Evolutionary conservation across 352 stramenopile genomes (phyloP).

Genomic region (Globisporangium recalcitrans): DNA sequence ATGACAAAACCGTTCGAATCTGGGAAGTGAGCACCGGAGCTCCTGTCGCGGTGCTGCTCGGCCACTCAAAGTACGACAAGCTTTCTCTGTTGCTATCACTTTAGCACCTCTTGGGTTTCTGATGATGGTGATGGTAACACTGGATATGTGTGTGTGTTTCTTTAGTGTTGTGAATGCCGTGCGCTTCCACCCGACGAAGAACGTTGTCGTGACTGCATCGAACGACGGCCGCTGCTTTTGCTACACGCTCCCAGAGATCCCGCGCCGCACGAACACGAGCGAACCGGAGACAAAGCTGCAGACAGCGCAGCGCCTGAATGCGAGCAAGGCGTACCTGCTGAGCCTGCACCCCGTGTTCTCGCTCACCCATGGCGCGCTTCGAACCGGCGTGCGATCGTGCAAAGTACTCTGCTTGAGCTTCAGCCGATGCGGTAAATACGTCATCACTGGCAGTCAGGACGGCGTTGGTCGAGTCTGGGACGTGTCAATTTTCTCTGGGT

Average conservation of each 20-base stretch:
- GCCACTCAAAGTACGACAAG: slow-evolving; percentile 77
- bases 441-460: slow-evolving; percentile 93
- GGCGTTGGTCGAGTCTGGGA: slow-evolving; percentile 90
- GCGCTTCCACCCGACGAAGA: slow-evolving; percentile 82
- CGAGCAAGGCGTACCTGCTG: slow-evolving; percentile 69
- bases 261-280: slow-evolving; percentile 19
- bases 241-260: slow-evolving; percentile 85
- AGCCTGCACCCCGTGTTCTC: slow-evolving; percentile 78
- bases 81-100: slow-evolving; percentile 16
- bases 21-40: slow-evolving; percentile 84
- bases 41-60: slow-evolving; percentile 79
- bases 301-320: slow-evolving; percentile 68
- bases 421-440: slow-evolving; percentile 78
- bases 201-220: slow-evolving; percentile 89
- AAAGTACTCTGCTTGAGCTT: slow-evolving; percentile 75
- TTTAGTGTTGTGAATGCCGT: slow-evolving; percentile 75
- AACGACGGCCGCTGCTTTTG: slow-evolving; percentile 90
- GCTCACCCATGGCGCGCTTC: slow-evolving; percentile 51
- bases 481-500: slow-evolving; percentile 47
- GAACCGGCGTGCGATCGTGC: slow-evolving; percentile 50
- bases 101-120: not conserved
- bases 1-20: slow-evolving; percentile 86
- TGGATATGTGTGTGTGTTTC: not conserved
- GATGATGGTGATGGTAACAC: not conserved
- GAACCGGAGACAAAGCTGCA: slow-evolving; percentile 64